Evolutionary conservation across 805 yeast species (phyloP).

Genomic region (Candida maltosa): DNA sequence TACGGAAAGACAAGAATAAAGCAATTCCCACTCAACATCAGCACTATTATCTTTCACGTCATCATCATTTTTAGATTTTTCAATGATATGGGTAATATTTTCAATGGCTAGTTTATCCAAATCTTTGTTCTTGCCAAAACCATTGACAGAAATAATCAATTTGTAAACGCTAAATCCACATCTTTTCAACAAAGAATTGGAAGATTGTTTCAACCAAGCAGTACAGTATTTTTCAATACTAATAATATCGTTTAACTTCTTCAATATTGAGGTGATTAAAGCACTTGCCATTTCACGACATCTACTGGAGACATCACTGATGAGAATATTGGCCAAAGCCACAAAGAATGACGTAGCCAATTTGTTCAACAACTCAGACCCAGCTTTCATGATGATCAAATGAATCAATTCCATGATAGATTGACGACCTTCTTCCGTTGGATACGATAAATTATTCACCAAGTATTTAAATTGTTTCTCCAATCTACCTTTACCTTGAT

Average conservation of each 20-base stretch:
- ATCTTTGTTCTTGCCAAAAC: constrained; percentile 31
- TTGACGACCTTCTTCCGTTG: constrained; percentile 80
- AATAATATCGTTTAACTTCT: constrained; percentile 28
- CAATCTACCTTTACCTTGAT: constrained; percentile 82
- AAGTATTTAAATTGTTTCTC: constrained; percentile 80
- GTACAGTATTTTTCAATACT: constrained; percentile 38
- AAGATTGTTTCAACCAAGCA: constrained; percentile 64
- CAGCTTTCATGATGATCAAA: constrained; percentile 63
- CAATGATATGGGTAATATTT: constrained; percentile 21
- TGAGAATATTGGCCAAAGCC: constrained; percentile 71
- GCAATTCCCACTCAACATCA: constrained; percentile 69
- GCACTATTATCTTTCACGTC: constrained; percentile 19
- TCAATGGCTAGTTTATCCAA: constrained; percentile 39
- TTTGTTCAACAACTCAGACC: constrained; percentile 53
- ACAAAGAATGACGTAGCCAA: constrained; percentile 78
- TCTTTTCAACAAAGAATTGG: constrained; percentile 52
- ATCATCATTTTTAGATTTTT: constrained; percentile 30
- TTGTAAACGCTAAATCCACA: constrained; percentile 76
- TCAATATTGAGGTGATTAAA: constrained; percentile 53
- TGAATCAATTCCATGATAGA: constrained; percentile 88
- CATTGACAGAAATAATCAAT: constrained; percentile 50
- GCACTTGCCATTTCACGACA: constrained; percentile 83
- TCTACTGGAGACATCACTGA: constrained; percentile 70
- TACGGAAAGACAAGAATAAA: constrained; percentile 63
- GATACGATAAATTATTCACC: constrained; percentile 77